Evolutionary conservation across 306 rosid genomes (phyloP), one percentile per base, ranked within the genome.

Genomic region (Boehmeria nivea): DNA sequence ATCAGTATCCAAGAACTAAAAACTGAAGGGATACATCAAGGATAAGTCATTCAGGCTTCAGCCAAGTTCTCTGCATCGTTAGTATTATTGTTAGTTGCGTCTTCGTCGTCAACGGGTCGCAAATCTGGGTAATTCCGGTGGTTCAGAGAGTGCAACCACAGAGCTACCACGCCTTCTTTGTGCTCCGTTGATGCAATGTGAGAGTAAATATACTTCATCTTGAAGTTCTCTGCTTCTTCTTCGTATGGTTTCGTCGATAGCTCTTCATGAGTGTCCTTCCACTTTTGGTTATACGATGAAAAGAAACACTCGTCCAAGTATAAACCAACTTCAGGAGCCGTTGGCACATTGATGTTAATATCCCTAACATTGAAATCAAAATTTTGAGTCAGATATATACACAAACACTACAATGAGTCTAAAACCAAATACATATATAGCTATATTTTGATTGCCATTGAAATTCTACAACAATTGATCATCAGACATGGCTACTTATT

Each of bases 281-380:
- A 90, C 71, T 90, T 90, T 57, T 87, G 72, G 75, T 90, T 90
- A 59, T 90, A 90, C 8, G 98, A 90, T 42, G 88, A 0, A 67
- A 80, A 90, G 68, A 84, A 62, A 67, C 98, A 90, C 79, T 90
- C 98, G 7, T 90, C 95, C 70, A 87, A 76, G 78, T 72, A 90
- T 53, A 90, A 79, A 22, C 98, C 98, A 68, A 84, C 87, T 73
- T 90, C 98, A n/a, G 98, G 95, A 21, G 95, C 98, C 18, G 94
- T 90, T 38, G 98, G 98, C 69, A 90, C 91, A 57, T 75, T 90
- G 28, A 90, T 67, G 71, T 75, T 78, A 16, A 84, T 76, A 51
- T 87, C 95, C 83, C 95, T 86, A 31, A 6, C 36, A 31, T 31
- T 31, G 36, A 31, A 31, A 31, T 31, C 36, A 10, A 31, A n/a